phyloP scores from a whole-genome alignment of 1,284 basidiomycete genomes.

The Pseudozyma hubeiensis region DNA sequence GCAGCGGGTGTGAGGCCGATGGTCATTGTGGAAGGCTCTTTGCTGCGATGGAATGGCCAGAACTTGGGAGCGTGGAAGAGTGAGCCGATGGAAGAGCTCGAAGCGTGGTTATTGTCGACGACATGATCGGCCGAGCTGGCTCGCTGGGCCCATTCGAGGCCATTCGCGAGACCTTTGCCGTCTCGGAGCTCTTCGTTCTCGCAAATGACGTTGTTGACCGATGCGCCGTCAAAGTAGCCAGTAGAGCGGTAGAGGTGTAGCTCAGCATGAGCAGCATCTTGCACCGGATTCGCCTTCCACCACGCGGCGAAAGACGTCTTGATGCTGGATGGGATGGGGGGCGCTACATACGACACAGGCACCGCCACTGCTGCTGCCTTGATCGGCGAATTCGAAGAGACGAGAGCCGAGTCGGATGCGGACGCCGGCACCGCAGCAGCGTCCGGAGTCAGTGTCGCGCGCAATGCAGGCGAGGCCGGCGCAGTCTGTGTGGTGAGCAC shows the following conservation, averaged over 20 bases:
- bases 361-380: slow-evolving; percentile 2
- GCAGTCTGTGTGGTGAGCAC: slow-evolving; percentile 28
- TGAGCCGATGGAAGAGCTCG: slow-evolving; percentile 14
- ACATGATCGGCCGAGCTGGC: not conserved
- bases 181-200: slow-evolving; percentile 41
- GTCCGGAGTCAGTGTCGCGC: slow-evolving; percentile 3
- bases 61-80: slow-evolving; percentile 29
- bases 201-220: slow-evolving; percentile 50
- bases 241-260: slow-evolving; percentile 51
- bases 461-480: slow-evolving; percentile 19
- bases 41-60: slow-evolving; percentile 37
- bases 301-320: slow-evolving; percentile 54
- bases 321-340: slow-evolving; percentile 56
- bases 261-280: slow-evolving; percentile 59
- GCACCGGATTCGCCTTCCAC: slow-evolving; percentile 44
- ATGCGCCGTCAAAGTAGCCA: slow-evolving; percentile 56
- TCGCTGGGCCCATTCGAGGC: slow-evolving; percentile 20
- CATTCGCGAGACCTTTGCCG: slow-evolving; percentile 40
- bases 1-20: slow-evolving; percentile 36
- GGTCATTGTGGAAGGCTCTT: slow-evolving; percentile 48
- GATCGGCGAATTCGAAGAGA: slow-evolving; percentile 1
- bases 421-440: slow-evolving; percentile 15
- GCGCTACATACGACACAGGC: slow-evolving; percentile 33
- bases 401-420: slow-evolving; percentile 31
- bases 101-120: not conserved